Evolutionary conservation across 169 alveolate genomes (phyloP), one percentile per base, ranked within the genome.

Genomic region (Babesia bovis): DNA sequence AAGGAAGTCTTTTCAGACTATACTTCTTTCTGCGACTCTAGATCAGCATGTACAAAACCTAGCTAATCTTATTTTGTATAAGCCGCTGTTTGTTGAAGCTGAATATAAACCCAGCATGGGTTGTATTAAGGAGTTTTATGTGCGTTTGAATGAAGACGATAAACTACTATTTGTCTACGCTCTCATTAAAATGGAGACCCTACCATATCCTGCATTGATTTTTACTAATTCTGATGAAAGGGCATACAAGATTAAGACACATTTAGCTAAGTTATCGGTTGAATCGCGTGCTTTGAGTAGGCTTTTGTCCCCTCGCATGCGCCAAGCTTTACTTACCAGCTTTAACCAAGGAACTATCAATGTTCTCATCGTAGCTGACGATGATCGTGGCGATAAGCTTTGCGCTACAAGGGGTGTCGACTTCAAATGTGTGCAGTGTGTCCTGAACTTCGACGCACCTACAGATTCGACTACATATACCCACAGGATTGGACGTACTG

Each of bases 401-500:
- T 82, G 93, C 57, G 75, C 94, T 84, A 90, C 96, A 17, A 89
- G 99, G 59, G 99, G 99, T 26, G 74, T 97, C 57, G 99, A 98
- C 85, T 96, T 98, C 50, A 96, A 97, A 70, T 97, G 94, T 56
- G 94, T 96, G 55, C 92, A 92, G 71, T 94, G 89, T 79, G 99
- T 97, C 13, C 90, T 98, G 32, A 98, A 98, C 91, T 97, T 93
- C 87, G 99, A 98, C 82, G 92, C 97, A 89, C 99, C 99, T 1
- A 90, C 89, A 65, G 94, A 94, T 50, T 90, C 94, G 19, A 99
- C 96, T 89, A 98, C 94, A 75, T 97, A 97, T 74, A 94, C 96
- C 35, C 99, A 97, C 78, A 89, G 99, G 69, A 96, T 98, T 23
- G 99, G 99, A 30, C 74, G 96, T 50, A 91, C 95, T 28, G 97